phyloP scores from a whole-genome alignment of 108 stramenopile genomes.

The Fragilaria crotonensis region DNA sequence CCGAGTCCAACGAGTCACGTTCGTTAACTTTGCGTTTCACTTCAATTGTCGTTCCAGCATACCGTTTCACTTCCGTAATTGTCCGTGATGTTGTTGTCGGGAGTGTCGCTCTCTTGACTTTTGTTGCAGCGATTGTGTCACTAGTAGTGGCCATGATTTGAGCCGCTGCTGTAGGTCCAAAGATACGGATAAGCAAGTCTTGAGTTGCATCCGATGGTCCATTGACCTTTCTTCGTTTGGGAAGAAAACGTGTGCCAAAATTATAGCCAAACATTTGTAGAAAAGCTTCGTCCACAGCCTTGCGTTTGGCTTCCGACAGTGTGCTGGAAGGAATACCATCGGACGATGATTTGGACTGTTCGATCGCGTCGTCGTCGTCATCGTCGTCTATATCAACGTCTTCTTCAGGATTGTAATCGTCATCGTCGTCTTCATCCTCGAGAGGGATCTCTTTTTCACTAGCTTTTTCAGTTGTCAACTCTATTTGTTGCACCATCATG shows the following conservation, averaged over 20 bases:
- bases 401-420: constrained; percentile 5
- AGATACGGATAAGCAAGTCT: too few relatives aligned
- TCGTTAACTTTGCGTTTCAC: too few relatives aligned
- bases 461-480: too few relatives aligned
- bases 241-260: constrained; percentile 34
- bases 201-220: too few relatives aligned
- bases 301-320: constrained; percentile 28
- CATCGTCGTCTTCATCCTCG: not conserved
- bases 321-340: too few relatives aligned
- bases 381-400: not conserved
- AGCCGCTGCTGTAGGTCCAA: constrained; percentile 35
- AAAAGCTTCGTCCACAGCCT: constrained; percentile 70
- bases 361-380: constrained; percentile 19
- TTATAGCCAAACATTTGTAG: constrained; percentile 60
- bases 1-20: too few relatives aligned
- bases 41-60: constrained; percentile 39
- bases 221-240: constrained; percentile 8
- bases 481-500: too few relatives aligned
- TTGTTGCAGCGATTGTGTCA: constrained; percentile 19
- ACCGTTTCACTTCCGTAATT: constrained; percentile 38
- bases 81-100: not conserved
- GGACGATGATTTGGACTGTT: not conserved
- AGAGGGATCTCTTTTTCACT: too few relatives aligned
- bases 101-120: too few relatives aligned
- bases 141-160: constrained; percentile 17